Percentiles rank a stretch among this genome's conserved stretches.
Evolutionary conservation across 192 early-diverging fungal genomes (phyloP).

Genomic region (Umbelopsis vinacea): DNA sequence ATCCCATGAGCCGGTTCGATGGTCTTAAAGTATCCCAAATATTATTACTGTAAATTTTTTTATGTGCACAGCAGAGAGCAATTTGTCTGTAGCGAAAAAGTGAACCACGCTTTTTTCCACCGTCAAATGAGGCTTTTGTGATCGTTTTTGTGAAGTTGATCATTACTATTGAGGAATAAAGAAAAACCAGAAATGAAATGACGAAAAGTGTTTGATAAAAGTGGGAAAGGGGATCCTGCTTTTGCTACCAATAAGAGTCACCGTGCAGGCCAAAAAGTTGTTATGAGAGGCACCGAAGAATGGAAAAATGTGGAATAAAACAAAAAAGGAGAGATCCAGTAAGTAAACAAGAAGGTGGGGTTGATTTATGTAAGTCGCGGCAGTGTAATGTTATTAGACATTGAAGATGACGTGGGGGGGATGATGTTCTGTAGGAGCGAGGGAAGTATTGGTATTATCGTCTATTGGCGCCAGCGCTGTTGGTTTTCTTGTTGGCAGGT

Average conservation of each 20-base stretch:
- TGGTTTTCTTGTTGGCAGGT: conserved; percentile 21
- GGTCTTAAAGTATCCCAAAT: neutral
- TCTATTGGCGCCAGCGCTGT: conserved; percentile 22
- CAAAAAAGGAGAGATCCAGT: neutral
- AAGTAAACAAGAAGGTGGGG: neutral
- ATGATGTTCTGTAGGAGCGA: neutral
- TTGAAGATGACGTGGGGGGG: neutral
- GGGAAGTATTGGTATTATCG: neutral
- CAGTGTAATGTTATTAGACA: conserved; percentile 1
- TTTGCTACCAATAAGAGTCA: neutral
- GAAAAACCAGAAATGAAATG: too few species aligned
- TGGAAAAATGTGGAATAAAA: neutral
- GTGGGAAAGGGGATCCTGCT: neutral
- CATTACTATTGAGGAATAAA: too few species aligned
- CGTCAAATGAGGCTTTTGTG: too few species aligned
- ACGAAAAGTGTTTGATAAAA: too few species aligned
- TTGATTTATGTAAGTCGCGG: neutral
- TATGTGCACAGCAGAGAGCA: too few species aligned
- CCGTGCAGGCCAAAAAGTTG: neutral
- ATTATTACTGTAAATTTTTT: conserved; percentile 13
- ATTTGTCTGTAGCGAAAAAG: too few species aligned
- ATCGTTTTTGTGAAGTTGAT: too few species aligned
- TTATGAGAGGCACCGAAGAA: neutral
- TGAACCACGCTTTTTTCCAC: too few species aligned
- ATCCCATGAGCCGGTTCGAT: conserved; percentile 3